These are phyloP conservation scores for Prunus salicina DNA, from an alignment of 306 rosid genomes.

Conservation along the genomic window DNA sequence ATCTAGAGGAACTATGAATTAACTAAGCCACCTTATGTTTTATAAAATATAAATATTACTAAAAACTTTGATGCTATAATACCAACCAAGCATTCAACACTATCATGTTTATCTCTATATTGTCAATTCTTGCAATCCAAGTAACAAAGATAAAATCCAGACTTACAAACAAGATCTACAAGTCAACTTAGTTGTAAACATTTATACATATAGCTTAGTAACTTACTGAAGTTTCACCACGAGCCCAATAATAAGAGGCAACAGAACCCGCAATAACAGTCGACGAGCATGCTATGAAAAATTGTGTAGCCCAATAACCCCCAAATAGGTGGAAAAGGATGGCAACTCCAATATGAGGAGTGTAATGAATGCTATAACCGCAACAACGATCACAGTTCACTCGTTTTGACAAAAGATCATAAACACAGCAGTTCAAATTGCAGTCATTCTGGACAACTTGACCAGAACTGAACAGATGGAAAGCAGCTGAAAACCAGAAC, in stretches of 20 bases:
- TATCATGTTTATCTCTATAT: neutral
- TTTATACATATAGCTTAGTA: constrained; percentile 21
- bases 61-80: neutral
- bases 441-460: constrained; percentile 76
- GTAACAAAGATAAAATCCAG: neutral
- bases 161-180: neutral
- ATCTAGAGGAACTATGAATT: neutral
- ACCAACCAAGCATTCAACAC: neutral
- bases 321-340: constrained; percentile 95
- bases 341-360: constrained; percentile 77
- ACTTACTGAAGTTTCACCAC: constrained; percentile 85
- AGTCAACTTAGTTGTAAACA: neutral
- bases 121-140: neutral
- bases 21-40: neutral
- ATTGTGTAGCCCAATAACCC: constrained; percentile 92
- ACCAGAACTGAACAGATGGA: constrained; percentile 89
- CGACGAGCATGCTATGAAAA: constrained; percentile 79
- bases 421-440: constrained; percentile 75
- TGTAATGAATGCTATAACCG: constrained; percentile 75
- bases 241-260: constrained; percentile 94
- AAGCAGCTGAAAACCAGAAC: constrained; percentile 86
- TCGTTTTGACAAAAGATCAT: constrained; percentile 59
- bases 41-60: neutral
- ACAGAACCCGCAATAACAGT: constrained; percentile 94
- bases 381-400: constrained; percentile 80